These are phyloP conservation scores for Colletotrichum sansevieriae DNA, from an alignment of 2,329 filamentous ascomycete species.

Conservation along the genomic window DNA sequence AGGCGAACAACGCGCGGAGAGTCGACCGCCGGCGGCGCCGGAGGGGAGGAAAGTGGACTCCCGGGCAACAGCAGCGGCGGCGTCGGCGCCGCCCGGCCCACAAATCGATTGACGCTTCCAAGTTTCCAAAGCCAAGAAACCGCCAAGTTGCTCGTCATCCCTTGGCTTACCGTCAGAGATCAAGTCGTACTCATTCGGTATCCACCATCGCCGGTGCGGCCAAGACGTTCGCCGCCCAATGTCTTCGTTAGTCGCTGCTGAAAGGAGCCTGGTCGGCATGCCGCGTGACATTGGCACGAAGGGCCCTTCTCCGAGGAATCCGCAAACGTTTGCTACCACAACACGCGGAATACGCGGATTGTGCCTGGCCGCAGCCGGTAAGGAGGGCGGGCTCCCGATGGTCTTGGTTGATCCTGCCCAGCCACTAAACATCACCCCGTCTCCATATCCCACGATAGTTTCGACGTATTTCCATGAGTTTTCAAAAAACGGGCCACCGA, in stretches of 20 bases:
- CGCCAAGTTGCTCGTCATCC: constrained; percentile 31
- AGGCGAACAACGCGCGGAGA: not conserved
- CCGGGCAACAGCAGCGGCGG: constrained; percentile 25
- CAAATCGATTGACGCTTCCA: not conserved
- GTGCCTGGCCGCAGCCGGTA: constrained; percentile 19
- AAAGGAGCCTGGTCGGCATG: not conserved
- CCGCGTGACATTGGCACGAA: constrained; percentile 17
- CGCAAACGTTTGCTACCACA: constrained; percentile 22
- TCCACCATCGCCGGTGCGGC: constrained; percentile 33
- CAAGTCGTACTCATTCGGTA: constrained; percentile 6
- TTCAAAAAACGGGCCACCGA: constrained; percentile 3
- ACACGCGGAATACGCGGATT: constrained; percentile 11
- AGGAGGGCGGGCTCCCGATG: constrained; percentile 1
- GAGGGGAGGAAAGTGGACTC: constrained; percentile 37
- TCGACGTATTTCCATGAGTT: constrained; percentile 32
- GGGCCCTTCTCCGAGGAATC: constrained; percentile 14
- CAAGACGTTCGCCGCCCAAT: constrained; percentile 40
- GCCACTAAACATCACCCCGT: constrained; percentile 15
- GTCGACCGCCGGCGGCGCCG: constrained; percentile 28
- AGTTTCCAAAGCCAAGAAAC: constrained; percentile 20
- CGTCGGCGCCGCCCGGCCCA: not conserved
- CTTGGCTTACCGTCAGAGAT: constrained; percentile 30
- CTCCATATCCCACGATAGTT: constrained; percentile 24
- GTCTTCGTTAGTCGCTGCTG: not conserved
- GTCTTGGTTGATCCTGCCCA: constrained; percentile 13